Conservation (phyloP, 495 filamentous ascomycete genomes). For the Penicillium crystallinum region DNA sequence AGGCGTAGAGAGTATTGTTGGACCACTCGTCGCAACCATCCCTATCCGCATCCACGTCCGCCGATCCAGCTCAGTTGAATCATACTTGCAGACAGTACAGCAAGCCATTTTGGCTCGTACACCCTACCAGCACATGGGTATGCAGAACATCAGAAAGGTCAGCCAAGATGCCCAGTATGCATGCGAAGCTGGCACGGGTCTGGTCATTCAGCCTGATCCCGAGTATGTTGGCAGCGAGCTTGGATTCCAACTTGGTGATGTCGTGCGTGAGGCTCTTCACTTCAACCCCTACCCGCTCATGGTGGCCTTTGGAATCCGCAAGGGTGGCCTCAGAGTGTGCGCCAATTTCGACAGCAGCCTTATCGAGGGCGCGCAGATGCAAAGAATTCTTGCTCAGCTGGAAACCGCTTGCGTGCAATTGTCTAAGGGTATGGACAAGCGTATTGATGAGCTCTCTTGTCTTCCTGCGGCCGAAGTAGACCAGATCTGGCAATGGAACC, state of each 20-base stretch:
- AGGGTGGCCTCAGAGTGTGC: constrained; percentile 52
- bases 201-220: constrained; percentile 48
- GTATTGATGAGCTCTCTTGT: constrained; percentile 31
- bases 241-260: constrained; percentile 51
- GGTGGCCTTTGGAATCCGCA: constrained; percentile 54
- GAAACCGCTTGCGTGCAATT: constrained; percentile 31
- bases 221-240: constrained; percentile 42
- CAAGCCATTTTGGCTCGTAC: constrained; percentile 47
- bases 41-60: constrained; percentile 50
- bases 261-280: constrained; percentile 57
- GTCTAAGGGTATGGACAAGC: constrained; percentile 16
- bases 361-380: constrained; percentile 37
- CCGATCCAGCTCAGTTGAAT: constrained; percentile 22
- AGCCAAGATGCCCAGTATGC: constrained; percentile 57
- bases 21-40: constrained; percentile 60
- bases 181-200: constrained; percentile 57
- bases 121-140: constrained; percentile 61
- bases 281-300: constrained; percentile 66
- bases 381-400: constrained; percentile 39
- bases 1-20: constrained; percentile 45
- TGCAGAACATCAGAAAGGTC: constrained; percentile 63
- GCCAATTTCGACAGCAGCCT: constrained; percentile 57
- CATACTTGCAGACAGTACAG: constrained; percentile 46
- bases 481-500: constrained; percentile 39
- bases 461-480: constrained; percentile 31